A percentile compares a stretch with the other conserved stretches of the same genome.
These are phyloP conservation scores for Ustilago loliicola DNA, from an alignment of 1,284 basidiomycete species.

Conservation along the genomic window DNA sequence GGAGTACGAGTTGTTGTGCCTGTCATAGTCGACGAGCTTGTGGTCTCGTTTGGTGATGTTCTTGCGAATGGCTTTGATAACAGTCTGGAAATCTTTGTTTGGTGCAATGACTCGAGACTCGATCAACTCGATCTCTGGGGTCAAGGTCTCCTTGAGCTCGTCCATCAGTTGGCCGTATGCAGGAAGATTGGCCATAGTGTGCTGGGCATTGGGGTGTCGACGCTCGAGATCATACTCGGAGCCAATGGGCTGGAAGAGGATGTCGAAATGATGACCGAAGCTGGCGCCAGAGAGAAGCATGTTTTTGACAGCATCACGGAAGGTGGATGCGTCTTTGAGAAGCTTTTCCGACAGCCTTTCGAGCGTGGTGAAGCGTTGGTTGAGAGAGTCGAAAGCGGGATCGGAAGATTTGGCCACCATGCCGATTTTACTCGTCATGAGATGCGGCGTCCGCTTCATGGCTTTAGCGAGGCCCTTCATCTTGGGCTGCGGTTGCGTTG, in stretches of 20 bases:
- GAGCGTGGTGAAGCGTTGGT: conserved; percentile 78
- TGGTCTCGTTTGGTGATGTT: conserved; percentile 96
- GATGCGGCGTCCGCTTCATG: conserved; percentile 67
- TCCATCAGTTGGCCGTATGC: conserved; percentile 82
- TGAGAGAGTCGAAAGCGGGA: conserved; percentile 66
- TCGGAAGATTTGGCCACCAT: conserved; percentile 66
- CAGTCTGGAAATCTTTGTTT: conserved; percentile 85
- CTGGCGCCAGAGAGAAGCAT: conserved; percentile 84
- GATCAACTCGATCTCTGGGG: conserved; percentile 95
- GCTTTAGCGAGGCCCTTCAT: conserved; percentile 65
- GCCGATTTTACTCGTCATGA: conserved; percentile 67
- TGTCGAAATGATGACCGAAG: conserved; percentile 82
- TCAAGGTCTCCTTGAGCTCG: conserved; percentile 82
- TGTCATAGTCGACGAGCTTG: conserved; percentile 96
- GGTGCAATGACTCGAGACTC: conserved; percentile 87
- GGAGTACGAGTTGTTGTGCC: conserved; percentile 92
- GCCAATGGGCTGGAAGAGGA: conserved; percentile 73
- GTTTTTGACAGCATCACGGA: conserved; percentile 76
- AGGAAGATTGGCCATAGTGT: conserved; percentile 84
- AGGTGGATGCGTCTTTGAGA: conserved; percentile 89
- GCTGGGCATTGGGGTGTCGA: conserved; percentile 82
- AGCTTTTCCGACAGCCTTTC: conserved; percentile 89
- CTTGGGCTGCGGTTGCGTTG: conserved; percentile 17
- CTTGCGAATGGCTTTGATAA: conserved; percentile 92
- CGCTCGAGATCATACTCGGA: conserved; percentile 83